phyloP scores from a whole-genome alignment of 2,329 filamentous ascomycete species.

The Pleomassaria siparia region DNA sequence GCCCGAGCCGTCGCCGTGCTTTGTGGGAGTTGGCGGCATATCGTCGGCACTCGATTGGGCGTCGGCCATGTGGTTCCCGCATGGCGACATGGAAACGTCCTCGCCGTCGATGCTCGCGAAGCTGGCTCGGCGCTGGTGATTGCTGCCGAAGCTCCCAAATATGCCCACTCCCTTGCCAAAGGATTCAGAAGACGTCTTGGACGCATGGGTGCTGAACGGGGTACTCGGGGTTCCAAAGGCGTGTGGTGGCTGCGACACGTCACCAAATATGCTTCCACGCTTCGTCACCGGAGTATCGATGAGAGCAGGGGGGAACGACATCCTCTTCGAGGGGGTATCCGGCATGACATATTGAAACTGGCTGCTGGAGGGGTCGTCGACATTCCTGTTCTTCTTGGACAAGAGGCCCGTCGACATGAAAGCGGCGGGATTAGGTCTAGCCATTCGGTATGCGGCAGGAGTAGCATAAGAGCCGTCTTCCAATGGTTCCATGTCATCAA shows the following conservation, averaged over 20 bases:
- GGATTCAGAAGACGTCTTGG: slow-evolving; percentile 64
- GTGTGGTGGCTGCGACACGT: slow-evolving; percentile 65
- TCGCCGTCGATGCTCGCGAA: slow-evolving; percentile 81
- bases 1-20: slow-evolving; percentile 57
- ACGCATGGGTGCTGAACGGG: slow-evolving; percentile 69
- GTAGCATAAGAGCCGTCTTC: slow-evolving; percentile 68
- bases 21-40: slow-evolving; percentile 92
- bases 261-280: slow-evolving; percentile 59
- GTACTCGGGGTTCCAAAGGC: slow-evolving; percentile 80
- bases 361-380: slow-evolving; percentile 61
- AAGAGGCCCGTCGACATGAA: slow-evolving; percentile 95
- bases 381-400: slow-evolving; percentile 84
- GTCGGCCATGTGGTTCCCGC: slow-evolving; percentile 53
- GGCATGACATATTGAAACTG: slow-evolving; percentile 70
- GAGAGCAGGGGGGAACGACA: slow-evolving; percentile 67
- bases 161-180: slow-evolving; percentile 67
- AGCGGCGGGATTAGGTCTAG: slow-evolving; percentile 75
- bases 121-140: slow-evolving; percentile 63
- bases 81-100: slow-evolving; percentile 64
- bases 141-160: slow-evolving; percentile 59
- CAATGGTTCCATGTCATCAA: slow-evolving; percentile 49
- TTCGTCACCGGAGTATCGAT: slow-evolving; percentile 49
- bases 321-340: slow-evolving; percentile 95
- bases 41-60: slow-evolving; percentile 67
- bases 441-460: slow-evolving; percentile 73